Base-by-base conservation (phyloP, 2,329 filamentous ascomycete species). In the Drechslera avenae region DNA sequence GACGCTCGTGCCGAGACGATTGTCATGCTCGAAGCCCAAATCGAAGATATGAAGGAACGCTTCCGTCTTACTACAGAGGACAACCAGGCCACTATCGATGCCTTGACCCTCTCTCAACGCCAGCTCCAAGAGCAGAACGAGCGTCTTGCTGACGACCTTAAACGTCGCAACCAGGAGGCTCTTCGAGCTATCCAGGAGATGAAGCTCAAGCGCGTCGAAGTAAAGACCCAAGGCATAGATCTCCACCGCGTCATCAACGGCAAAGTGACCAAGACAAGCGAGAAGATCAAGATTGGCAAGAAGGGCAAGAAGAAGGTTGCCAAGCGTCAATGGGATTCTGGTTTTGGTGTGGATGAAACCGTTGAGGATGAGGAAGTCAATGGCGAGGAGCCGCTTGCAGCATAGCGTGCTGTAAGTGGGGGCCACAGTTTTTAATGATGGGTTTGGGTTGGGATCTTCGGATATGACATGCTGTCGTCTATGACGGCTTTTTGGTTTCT, bases 1-100 rank as follows among this genome's bases (percentile, higher is more conserved):
- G 68, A 70, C 14, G 62, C 66, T 10, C 70, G 70, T 13, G 63
- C 60, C 1, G 66, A 66, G 21, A 64, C 60, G 41, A 70, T 78
- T 32, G 58, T 59, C 3, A 56, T 53, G 3, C 60, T 76, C 12
- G 58, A 69, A 14, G 56, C 59, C 6, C 62, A 69, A 30, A 60
- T 74, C 26, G 62, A 67, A 7, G 58, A 65, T 13, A 54, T 75
- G 47, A 73, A 73, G 50, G 62, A 66, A 35, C 45, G 63, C 36
- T 67, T 73, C 60, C 57, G 55, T 10, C 49, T 50, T 12, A 58
- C 63, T 7, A 64, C 67, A 21, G 60, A 67, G 37, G 68, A 69
- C 23, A 67, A 61, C 0, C 60, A 62, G 19, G 54, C 62, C 16
- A 71, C 67, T n/a, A 69, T 74, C 42, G 65, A 72, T 35, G 52